phyloP scores from a whole-genome alignment of 2,329 filamentous ascomycete species.

The Pseudocercospora macadamiae region DNA sequence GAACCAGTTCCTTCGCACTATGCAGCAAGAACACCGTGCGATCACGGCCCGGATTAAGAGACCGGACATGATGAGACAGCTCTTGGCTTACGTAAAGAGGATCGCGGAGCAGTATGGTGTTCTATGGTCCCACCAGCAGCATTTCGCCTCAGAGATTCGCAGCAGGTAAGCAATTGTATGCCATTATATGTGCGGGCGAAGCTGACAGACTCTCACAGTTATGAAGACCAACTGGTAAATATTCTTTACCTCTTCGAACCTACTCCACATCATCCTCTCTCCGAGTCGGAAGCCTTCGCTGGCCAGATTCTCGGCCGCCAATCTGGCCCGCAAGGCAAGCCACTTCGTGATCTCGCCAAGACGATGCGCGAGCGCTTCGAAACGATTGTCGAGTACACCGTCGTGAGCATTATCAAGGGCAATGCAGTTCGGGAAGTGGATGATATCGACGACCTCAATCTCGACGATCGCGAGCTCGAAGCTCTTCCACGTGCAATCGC shows the following conservation, averaged over 20 bases:
- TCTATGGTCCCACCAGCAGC: constrained; percentile 43
- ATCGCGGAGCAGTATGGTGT: constrained; percentile 27
- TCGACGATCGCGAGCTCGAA: constrained; percentile 41
- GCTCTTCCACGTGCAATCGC: constrained; percentile 55
- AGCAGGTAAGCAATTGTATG: no score
- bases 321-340: constrained; percentile 36
- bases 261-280: constrained; percentile 46
- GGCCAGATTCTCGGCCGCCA: constrained; percentile 60
- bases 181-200: no score
- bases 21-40: constrained; percentile 37
- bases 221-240: constrained; percentile 55
- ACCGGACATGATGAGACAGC: constrained; percentile 30
- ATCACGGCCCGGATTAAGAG: constrained; percentile 20
- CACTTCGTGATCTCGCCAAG: constrained; percentile 40
- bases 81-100: constrained; percentile 47
- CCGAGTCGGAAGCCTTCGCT: constrained; percentile 60
- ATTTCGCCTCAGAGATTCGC: constrained; percentile 46
- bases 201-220: no score
- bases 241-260: constrained; percentile 52
- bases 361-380: constrained; percentile 47
- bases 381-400: constrained; percentile 45
- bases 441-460: constrained; percentile 31
- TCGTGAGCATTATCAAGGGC: constrained; percentile 50
- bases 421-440: constrained; percentile 32
- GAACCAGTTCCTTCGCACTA: constrained; percentile 61